Evolutionary conservation across 257 asterid genomes (phyloP).

Genomic region (Orobanche coerulescens): DNA sequence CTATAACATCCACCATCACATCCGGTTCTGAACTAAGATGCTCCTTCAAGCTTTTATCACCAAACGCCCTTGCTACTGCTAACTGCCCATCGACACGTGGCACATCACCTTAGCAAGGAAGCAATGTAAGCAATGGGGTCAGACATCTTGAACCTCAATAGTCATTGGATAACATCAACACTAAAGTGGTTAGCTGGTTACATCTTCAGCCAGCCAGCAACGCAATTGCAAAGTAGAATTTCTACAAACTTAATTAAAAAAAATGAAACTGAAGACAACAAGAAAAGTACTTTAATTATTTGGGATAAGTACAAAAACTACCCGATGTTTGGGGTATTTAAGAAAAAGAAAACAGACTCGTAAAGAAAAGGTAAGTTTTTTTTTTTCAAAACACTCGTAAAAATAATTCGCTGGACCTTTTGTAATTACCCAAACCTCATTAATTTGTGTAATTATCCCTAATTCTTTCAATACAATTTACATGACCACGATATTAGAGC

Average conservation of each 20-base stretch:
- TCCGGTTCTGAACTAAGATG: constrained; percentile 92
- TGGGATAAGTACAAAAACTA: no score
- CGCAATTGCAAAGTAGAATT: no score
- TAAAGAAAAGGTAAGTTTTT: no score
- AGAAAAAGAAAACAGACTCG: not conserved
- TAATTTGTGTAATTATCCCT: no score
- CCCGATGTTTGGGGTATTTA: no score
- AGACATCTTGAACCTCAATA: not conserved
- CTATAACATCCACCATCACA: constrained; percentile 47
- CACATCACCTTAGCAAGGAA: constrained; percentile 59
- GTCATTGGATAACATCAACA: not conserved
- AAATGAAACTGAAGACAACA: no score
- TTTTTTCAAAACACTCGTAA: not conserved
- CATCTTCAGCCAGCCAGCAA: not conserved
- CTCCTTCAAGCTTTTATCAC: constrained; percentile 79
- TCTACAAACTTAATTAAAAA: no score
- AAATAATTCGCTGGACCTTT: not conserved
- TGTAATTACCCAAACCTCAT: not conserved
- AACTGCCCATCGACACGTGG: constrained; percentile 86
- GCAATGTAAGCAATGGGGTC: not conserved
- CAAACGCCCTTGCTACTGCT: constrained; percentile 97
- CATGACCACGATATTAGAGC: not conserved
- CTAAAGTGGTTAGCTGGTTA: not conserved
- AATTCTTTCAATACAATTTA: not conserved
- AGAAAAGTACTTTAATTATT: no score